These are phyloP conservation scores for Talaromyces piceae DNA, from an alignment of 2,329 filamentous ascomycete genomes.

Conservation along the genomic window DNA sequence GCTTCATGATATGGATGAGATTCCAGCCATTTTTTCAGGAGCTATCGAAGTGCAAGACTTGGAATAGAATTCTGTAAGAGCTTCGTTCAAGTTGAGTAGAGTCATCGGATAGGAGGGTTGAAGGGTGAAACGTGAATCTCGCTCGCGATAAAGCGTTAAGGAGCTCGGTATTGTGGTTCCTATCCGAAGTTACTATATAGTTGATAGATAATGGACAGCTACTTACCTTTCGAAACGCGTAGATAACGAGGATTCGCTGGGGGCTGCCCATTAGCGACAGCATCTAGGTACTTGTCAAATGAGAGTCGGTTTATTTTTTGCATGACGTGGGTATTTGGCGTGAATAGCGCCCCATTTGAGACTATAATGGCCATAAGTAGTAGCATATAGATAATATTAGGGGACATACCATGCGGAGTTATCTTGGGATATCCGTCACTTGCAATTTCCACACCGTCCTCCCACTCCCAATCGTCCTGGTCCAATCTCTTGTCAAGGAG, in stretches of 20 bases:
- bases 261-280: conserved; percentile 1
- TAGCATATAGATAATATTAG: background rate
- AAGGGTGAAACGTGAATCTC: conserved; percentile 3
- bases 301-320: conserved; percentile 12
- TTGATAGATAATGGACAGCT: background rate
- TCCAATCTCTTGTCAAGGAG: background rate
- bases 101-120: conserved; percentile 3
- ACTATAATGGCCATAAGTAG: conserved; percentile 7
- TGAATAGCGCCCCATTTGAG: conserved; percentile 15
- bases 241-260: conserved; percentile 2
- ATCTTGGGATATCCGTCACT: conserved; percentile 6
- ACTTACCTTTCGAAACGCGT: background rate
- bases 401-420: conserved; percentile 3
- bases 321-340: conserved; percentile 16
- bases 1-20: conserved; percentile 5
- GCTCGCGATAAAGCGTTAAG: conserved; percentile 1
- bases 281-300: conserved; percentile 3
- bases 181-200: background rate
- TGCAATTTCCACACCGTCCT: conserved; percentile 9
- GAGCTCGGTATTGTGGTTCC: conserved; percentile 1
- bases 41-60: background rate
- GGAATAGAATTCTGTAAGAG: conserved; percentile 1
- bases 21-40: conserved; percentile 8
- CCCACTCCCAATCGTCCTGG: conserved; percentile 2
- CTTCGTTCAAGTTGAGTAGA: background rate